Evolutionary conservation across 805 yeast species (phyloP).

Genomic region (Vanderwaltozyma verrucispora): DNA sequence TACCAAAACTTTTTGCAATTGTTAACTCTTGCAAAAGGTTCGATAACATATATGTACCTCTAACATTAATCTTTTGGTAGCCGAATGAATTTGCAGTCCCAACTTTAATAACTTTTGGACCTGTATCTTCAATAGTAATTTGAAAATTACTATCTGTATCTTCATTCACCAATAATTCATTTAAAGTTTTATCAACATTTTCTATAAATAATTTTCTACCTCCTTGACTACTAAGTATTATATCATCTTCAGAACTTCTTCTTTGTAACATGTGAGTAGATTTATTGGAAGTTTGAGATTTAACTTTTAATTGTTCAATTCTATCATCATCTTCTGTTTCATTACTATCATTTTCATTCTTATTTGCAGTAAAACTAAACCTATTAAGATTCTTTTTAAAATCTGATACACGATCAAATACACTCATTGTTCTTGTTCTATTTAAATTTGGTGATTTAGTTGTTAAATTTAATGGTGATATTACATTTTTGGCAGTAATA

Average conservation of each 20-base stretch:
- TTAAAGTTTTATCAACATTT: conserved; percentile 64
- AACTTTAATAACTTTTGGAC: conserved; percentile 68
- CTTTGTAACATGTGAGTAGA: conserved; percentile 28
- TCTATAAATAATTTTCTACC: conserved; percentile 49
- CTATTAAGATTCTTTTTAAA: conserved; percentile 8
- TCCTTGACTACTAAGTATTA: conserved; percentile 29
- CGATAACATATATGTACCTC: conserved; percentile 86
- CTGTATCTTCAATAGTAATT: conserved; percentile 76
- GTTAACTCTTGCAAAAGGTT: conserved; percentile 83
- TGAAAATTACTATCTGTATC: conserved; percentile 82
- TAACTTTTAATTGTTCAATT: no score
- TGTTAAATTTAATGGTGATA: neutral
- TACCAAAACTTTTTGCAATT: conserved; percentile 70
- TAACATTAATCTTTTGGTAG: conserved; percentile 54
- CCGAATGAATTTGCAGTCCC: conserved; percentile 86
- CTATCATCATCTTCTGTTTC: neutral
- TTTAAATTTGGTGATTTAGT: conserved; percentile 27
- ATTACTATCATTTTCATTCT: neutral
- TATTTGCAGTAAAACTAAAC: neutral
- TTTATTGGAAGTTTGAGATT: neutral
- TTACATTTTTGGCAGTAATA: no score
- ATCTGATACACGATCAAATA: conserved; percentile 26
- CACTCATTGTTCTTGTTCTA: conserved; percentile 50
- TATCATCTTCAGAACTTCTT: conserved; percentile 47
- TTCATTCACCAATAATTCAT: conserved; percentile 59